These are phyloP conservation scores for Saccharum hybrid DNA, from an alignment of 202 grass and related monocot species.

Conservation along the genomic window DNA sequence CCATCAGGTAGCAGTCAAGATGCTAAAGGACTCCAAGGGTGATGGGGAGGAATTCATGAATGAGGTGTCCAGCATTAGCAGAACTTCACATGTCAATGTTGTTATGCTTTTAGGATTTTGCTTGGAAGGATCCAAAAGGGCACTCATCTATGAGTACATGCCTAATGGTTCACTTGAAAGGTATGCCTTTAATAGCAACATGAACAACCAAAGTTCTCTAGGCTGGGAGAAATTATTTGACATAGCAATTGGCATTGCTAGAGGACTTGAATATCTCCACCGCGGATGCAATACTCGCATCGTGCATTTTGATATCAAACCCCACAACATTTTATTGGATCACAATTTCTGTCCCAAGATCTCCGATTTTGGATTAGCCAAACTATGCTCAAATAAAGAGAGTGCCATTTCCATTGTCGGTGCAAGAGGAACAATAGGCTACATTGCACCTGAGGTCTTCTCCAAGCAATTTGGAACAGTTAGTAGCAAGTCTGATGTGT, in stretches of 20 bases:
- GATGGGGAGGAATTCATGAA: slow-evolving; percentile 52
- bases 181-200: not conserved
- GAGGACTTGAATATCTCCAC: slow-evolving; percentile 76
- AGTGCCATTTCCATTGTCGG: slow-evolving; percentile 6
- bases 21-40: slow-evolving; percentile 23
- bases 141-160: slow-evolving; percentile 66
- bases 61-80: slow-evolving; percentile 59
- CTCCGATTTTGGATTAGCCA: slow-evolving; percentile 42
- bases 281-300: slow-evolving; percentile 72
- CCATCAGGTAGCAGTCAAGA: not conserved
- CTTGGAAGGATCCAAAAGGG: slow-evolving; percentile 47
- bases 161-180: slow-evolving; percentile 41
- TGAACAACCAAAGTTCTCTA: slow-evolving; percentile 14
- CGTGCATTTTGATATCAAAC: slow-evolving; percentile 75
- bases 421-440: slow-evolving; percentile 21
- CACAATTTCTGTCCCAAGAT: slow-evolving; percentile 38
- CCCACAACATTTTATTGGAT: slow-evolving; percentile 60
- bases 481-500: slow-evolving; percentile 35
- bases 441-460: slow-evolving; percentile 32
- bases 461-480: slow-evolving; percentile 12
- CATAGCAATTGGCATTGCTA: slow-evolving; percentile 67
- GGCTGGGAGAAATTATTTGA: slow-evolving; percentile 72
- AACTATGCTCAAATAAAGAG: slow-evolving; percentile 21
- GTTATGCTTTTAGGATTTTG: slow-evolving; percentile 38
- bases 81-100: slow-evolving; percentile 31